Evolutionary conservation across 768 basidiomycete species (phyloP), one percentile per base, ranked within the genome.

Genomic region (Phlebiopsis flavidoalba): DNA sequence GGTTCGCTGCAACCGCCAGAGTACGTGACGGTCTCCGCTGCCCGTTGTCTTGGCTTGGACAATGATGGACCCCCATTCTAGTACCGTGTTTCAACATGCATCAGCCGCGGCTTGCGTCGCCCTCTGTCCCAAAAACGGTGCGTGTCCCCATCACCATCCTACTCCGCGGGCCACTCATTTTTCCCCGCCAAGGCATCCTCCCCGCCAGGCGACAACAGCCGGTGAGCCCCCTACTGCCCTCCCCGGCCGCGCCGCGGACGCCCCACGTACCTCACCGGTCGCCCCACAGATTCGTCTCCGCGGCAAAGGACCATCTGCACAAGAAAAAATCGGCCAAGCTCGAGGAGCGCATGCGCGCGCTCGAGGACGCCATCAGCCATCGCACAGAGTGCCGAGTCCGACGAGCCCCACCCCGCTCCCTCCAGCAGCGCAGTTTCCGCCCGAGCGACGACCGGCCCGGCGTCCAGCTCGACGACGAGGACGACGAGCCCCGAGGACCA

Each of bases 361-460:
- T 85, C 21, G 83, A 86, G 67, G 82, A 83, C 64, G 83, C 82
- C 17, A 67, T 84, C 19, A n/a, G 78, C 78, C 22, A 81, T 82
- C 33, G 67, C 79, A 21, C 76, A 83, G 53, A 65, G 73, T 24
- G 67, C 71, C n/a, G 68, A 74, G 49, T 76, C 78, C 19, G 65
- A 72, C 59, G 63, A 73, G 54, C 70, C 73, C 0, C 80, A 82
- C 62, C 82, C n/a, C 81, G 1, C 66, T 81, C n/a, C n/a, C 73
- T 82, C 8, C 33, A 58, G n/a, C 60, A 63, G 11, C 61, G 61
- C 43, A n/a, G n/a, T n/a, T 54, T 59, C 47, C 6, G 65, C 24
- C 26, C 65, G 3, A 67, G 69, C n/a, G 70, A 68, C 6, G 72
- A 74, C 8, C n/a, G n/a, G n/a, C 75, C 76, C 1, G 75, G 72